Evolutionary conservation across 2,329 filamentous ascomycete genomes (phyloP).

Genomic region (Colletotrichum limetticola): DNA sequence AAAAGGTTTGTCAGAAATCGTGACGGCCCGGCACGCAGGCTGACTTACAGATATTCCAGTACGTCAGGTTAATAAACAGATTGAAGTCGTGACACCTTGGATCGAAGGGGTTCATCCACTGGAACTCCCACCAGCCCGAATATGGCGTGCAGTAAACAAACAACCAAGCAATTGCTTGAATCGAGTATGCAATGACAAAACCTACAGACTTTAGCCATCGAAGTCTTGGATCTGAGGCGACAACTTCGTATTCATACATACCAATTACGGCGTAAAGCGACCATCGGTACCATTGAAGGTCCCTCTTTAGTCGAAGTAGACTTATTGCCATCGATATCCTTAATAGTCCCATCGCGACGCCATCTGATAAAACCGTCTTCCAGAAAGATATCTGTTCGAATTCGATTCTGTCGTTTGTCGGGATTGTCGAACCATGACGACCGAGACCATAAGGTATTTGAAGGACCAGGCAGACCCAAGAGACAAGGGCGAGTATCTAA

Average conservation of each 20-base stretch:
- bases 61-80: slow-evolving; percentile 36
- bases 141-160: slow-evolving; percentile 40
- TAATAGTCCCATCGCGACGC: slow-evolving; percentile 37
- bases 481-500: slow-evolving; percentile 34
- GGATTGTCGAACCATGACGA: slow-evolving; percentile 33
- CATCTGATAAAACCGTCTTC: slow-evolving; percentile 39
- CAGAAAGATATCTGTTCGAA: slow-evolving; percentile 39
- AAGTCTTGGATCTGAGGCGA: too few relatives aligned
- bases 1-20: neutral
- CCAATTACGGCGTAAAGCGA: slow-evolving; percentile 38
- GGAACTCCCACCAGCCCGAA: slow-evolving; percentile 41
- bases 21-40: neutral
- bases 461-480: slow-evolving; percentile 39
- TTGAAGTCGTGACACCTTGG: slow-evolving; percentile 37
- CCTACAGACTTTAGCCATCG: neutral
- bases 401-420: slow-evolving; percentile 27
- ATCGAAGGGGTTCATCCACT: slow-evolving; percentile 39
- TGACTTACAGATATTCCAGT: slow-evolving; percentile 39
- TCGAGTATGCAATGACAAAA: slow-evolving; percentile 37
- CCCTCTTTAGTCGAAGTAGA: slow-evolving; percentile 37
- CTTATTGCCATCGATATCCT: slow-evolving; percentile 39
- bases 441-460: slow-evolving; percentile 39
- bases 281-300: slow-evolving; percentile 38
- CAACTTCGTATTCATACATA: neutral
- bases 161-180: slow-evolving; percentile 37